Conservation (phyloP, 305 asterid species). For the Fraxinus velutina region DNA sequence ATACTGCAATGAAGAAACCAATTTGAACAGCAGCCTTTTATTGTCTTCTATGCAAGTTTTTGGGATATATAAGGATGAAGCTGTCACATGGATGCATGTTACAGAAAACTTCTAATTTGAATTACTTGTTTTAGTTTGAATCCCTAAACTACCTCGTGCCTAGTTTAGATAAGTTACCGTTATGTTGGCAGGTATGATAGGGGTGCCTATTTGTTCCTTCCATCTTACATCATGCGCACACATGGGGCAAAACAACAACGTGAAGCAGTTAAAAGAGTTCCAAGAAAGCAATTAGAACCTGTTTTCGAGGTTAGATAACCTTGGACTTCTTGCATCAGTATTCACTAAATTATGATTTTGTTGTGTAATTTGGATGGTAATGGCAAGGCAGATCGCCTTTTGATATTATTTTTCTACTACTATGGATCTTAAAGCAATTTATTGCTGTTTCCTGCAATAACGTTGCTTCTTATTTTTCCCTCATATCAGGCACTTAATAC, state of each 20-base stretch:
- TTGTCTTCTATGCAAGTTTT: neutral
- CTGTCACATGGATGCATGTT: neutral
- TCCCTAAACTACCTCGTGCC: neutral
- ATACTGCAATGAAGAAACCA: neutral
- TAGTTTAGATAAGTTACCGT: slow-evolving; percentile 14
- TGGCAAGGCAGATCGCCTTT: neutral
- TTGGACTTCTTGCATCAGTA: neutral
- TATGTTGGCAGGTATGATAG: slow-evolving; percentile 61
- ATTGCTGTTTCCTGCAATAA: neutral
- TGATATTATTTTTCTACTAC: slow-evolving; percentile 1
- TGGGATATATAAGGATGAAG: neutral
- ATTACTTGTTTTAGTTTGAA: slow-evolving; percentile 1
- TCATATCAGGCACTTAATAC: slow-evolving; percentile 77
- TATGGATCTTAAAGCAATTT: neutral
- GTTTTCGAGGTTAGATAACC: slow-evolving; percentile 57
- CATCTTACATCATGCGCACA: slow-evolving; percentile 91
- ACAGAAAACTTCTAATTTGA: neutral
- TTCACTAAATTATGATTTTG: neutral
- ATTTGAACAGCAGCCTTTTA: neutral
- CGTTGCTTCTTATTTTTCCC: slow-evolving; percentile 7
- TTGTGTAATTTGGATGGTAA: slow-evolving; percentile 7
- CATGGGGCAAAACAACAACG: slow-evolving; percentile 95
- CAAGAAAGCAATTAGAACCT: slow-evolving; percentile 65
- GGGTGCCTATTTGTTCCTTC: slow-evolving; percentile 86
- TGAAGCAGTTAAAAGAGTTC: slow-evolving; percentile 66